Percentiles rank a stretch among this genome's conserved stretches.
These are phyloP conservation scores for Neurospora sp. DNA, from an alignment of 495 filamentous ascomycete species.

Conservation along the genomic window DNA sequence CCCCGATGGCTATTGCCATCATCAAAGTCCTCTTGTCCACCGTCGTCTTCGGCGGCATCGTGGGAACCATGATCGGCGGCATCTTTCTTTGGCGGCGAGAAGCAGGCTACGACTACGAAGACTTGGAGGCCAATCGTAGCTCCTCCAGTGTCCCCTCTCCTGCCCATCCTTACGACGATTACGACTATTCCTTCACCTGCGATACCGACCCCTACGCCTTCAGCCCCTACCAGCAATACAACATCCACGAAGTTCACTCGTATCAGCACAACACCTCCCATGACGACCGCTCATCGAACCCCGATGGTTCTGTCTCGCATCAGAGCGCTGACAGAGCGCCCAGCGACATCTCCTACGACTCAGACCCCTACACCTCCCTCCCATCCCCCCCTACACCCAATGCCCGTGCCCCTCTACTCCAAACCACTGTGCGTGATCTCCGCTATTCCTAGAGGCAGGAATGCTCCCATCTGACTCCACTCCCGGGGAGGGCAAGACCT, in stretches of 20 bases:
- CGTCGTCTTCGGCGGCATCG: neutral
- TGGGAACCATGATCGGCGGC: neutral
- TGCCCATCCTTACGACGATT: neutral
- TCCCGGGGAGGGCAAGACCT: neutral
- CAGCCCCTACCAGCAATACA: neutral
- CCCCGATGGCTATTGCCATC: neutral
- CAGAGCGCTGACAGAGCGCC: neutral
- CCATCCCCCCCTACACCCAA: neutral
- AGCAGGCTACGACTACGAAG: neutral
- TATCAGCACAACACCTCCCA: neutral
- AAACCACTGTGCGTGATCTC: neutral
- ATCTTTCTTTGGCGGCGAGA: neutral
- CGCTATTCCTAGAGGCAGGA: neutral
- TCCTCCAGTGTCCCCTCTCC: neutral
- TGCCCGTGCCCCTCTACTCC: neutral
- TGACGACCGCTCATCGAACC: neutral
- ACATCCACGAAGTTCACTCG: neutral
- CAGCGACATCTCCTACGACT: neutral
- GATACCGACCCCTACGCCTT: neutral
- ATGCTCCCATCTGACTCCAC: neutral
- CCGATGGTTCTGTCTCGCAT: neutral
- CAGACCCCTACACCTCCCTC: neutral
- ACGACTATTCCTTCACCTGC: neutral
- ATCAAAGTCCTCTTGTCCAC: neutral
- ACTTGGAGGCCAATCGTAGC: neutral